These are phyloP conservation scores for Cryptococcus jaspeensis DNA, from an alignment of 1,284 basidiomycete species.

Conservation along the genomic window DNA sequence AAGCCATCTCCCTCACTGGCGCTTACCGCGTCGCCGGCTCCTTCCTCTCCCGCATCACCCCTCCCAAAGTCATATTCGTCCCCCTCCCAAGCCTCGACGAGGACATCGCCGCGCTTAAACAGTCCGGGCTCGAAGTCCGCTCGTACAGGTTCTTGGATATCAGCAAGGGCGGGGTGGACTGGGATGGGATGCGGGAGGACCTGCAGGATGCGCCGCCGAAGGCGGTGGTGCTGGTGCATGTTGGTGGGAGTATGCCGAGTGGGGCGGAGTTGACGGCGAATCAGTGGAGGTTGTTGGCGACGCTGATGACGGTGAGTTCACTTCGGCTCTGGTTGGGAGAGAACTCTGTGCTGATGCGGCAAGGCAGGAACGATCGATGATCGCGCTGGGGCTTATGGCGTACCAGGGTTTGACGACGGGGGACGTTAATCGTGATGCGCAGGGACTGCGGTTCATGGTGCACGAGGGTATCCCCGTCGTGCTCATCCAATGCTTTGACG, in stretches of 20 bases:
- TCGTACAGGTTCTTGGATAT: slow-evolving; percentile 73
- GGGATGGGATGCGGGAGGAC: slow-evolving; percentile 67
- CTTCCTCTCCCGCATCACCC: slow-evolving; percentile 73
- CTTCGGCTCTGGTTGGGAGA: not conserved
- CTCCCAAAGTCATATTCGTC: slow-evolving; percentile 27
- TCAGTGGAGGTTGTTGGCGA: slow-evolving; percentile 75
- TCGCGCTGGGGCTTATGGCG: slow-evolving; percentile 48
- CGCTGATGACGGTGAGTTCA: slow-evolving; percentile 36
- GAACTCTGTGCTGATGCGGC: not conserved
- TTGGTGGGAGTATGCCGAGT: slow-evolving; percentile 94
- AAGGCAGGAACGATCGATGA: slow-evolving; percentile 35
- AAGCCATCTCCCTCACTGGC: slow-evolving; percentile 94
- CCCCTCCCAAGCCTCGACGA: slow-evolving; percentile 44
- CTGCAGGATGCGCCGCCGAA: slow-evolving; percentile 56
- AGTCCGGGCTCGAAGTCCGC: slow-evolving; percentile 45
- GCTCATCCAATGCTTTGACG: slow-evolving; percentile 48
- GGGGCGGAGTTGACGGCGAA: slow-evolving; percentile 88
- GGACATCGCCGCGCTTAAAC: slow-evolving; percentile 38
- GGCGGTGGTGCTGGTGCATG: slow-evolving; percentile 86
- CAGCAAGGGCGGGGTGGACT: slow-evolving; percentile 84
- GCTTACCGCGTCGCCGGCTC: slow-evolving; percentile 89
- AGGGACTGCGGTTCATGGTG: slow-evolving; percentile 49
- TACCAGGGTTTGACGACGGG: slow-evolving; percentile 49
- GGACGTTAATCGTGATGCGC: slow-evolving; percentile 45
- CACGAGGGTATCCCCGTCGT: slow-evolving; percentile 49